phyloP scores from a whole-genome alignment of 2,329 filamentous ascomycete genomes.

The Aspergillus vadensis region DNA sequence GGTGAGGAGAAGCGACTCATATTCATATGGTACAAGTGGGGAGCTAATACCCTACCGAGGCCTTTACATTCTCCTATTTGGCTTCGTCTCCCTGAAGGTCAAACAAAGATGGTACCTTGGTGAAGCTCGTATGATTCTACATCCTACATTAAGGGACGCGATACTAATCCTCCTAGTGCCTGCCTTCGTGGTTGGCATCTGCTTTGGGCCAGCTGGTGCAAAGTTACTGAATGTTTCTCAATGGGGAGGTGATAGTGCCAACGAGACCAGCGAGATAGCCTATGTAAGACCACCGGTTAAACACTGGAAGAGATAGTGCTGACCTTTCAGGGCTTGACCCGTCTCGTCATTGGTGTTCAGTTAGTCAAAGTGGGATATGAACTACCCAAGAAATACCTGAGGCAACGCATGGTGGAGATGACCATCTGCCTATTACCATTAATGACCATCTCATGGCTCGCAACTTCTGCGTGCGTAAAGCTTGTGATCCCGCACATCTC shows the following conservation, averaged over 20 bases:
- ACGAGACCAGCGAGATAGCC: constrained; percentile 43
- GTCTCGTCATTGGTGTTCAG: constrained; percentile 65
- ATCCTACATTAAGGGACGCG: too few relatives aligned
- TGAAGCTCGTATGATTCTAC: constrained; percentile 38
- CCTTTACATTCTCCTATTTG: constrained; percentile 36
- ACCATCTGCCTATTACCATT: constrained; percentile 58
- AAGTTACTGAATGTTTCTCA: constrained; percentile 53
- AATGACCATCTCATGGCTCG: constrained; percentile 66
- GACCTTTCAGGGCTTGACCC: constrained; percentile 47
- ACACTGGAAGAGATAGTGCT: constrained; percentile 6
- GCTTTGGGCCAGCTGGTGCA: constrained; percentile 57
- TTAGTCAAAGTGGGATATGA: constrained; percentile 66
- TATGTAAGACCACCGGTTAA: constrained; percentile 35
- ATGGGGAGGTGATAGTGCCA: constrained; percentile 39
- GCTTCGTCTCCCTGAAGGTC: constrained; percentile 39
- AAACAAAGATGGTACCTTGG: constrained; percentile 45
- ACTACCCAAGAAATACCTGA: constrained; percentile 59
- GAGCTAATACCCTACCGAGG: constrained; percentile 21
- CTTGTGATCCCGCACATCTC: constrained; percentile 58
- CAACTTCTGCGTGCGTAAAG: constrained; percentile 58
- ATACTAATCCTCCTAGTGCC: constrained; percentile 47
- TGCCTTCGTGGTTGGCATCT: constrained; percentile 56
- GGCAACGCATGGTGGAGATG: constrained; percentile 55
- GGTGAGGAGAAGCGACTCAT: constrained; percentile 24
- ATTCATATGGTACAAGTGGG: neutral